These are phyloP conservation scores for Clitocybe nebularis DNA, from an alignment of 1,284 basidiomycete genomes.

Conservation along the genomic window DNA sequence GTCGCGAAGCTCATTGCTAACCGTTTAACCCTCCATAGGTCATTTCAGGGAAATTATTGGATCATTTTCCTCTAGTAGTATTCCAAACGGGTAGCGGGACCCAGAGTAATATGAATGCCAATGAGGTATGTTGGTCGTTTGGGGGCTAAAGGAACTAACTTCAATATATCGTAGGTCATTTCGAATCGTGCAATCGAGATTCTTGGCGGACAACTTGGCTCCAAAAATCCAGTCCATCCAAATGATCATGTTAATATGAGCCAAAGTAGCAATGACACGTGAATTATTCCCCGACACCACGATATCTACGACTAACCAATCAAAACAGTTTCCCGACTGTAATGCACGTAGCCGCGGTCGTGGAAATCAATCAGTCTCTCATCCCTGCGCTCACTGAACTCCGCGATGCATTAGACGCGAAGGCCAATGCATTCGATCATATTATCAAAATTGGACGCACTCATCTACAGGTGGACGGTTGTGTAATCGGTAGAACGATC, in stretches of 20 bases:
- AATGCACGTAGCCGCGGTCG: constrained; percentile 97
- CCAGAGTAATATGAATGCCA: constrained; percentile 99
- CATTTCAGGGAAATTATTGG: constrained; percentile 91
- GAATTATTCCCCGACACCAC: constrained; percentile 18
- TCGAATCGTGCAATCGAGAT: constrained; percentile 98
- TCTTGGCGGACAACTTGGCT: constrained; percentile 92
- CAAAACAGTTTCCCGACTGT: constrained; percentile 88
- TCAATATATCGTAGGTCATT: no score
- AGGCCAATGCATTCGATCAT: constrained; percentile 77
- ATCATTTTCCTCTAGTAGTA: constrained; percentile 97
- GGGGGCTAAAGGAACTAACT: no score
- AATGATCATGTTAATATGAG: constrained; percentile 99
- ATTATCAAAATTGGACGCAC: constrained; percentile 99
- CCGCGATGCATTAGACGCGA: constrained; percentile 79
- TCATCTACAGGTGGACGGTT: constrained; percentile 76
- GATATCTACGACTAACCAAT: constrained; percentile 3
- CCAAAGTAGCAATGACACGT: constrained; percentile 99
- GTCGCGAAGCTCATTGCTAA: background rate
- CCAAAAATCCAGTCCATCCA: constrained; percentile 97
- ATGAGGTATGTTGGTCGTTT: constrained; percentile 64
- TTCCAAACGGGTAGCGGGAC: constrained; percentile 99
- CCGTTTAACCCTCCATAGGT: constrained; percentile 49
- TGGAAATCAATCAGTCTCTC: constrained; percentile 79
- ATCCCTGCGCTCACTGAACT: constrained; percentile 87
- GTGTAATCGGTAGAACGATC: background rate